Evolutionary conservation across 73 alveolate species (phyloP).

Genomic region (Halteria grandinella): DNA sequence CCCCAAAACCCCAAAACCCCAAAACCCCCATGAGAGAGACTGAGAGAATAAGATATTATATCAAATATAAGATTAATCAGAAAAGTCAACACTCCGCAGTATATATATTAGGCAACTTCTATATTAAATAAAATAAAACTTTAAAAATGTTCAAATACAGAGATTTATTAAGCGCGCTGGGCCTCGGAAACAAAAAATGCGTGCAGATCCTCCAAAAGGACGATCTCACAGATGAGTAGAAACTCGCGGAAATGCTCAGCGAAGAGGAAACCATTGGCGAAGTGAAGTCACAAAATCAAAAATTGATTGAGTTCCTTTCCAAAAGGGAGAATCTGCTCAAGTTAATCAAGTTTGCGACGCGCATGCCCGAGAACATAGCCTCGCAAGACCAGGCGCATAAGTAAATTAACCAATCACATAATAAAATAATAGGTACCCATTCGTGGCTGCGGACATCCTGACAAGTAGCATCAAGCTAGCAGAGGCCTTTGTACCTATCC

Average conservation of each 20-base stretch:
- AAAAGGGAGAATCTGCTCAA: slow-evolving; percentile 3
- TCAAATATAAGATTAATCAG: no score
- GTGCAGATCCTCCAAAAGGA: slow-evolving; percentile 11
- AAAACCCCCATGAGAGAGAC: no score
- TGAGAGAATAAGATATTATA: no score
- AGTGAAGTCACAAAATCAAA: slow-evolving; percentile 14
- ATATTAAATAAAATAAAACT: no score
- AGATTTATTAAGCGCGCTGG: slow-evolving; percentile 33
- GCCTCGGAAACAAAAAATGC: slow-evolving; percentile 28
- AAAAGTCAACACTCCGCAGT: no score
- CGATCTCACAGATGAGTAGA: background rate
- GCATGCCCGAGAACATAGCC: background rate
- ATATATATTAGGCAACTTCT: no score
- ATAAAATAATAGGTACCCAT: slow-evolving; percentile 20
- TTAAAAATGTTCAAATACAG: no score
- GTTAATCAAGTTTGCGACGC: slow-evolving; percentile 6
- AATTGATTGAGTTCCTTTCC: slow-evolving; percentile 24
- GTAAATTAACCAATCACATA: background rate
- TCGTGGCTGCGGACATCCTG: slow-evolving; percentile 21
- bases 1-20: no score
- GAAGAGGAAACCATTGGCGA: slow-evolving; percentile 39
- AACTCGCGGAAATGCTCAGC: background rate
- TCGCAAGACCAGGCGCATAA: slow-evolving; percentile 7
- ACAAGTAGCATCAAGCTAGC: slow-evolving; percentile 32
- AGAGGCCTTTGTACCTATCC: background rate